Percentiles rank a stretch among this genome's conserved stretches.
phyloP scores from a whole-genome alignment of 2,329 filamentous ascomycete species.

The Sporothrix protearum region DNA sequence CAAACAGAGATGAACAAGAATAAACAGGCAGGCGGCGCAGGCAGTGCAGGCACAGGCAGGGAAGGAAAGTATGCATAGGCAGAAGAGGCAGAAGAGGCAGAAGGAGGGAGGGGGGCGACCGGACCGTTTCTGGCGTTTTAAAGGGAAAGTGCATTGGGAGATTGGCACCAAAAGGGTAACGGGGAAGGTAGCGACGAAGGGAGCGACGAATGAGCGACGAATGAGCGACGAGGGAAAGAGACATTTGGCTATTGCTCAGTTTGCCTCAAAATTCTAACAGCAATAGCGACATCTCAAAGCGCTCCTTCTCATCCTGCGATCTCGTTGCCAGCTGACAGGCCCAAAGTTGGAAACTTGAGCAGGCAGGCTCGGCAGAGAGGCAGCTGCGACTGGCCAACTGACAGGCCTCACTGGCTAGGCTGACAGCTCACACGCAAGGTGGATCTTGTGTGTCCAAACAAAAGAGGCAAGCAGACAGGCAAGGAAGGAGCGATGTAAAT shows the following conservation, averaged over 20 bases:
- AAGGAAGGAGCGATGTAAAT: background rate
- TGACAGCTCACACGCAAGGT: background rate
- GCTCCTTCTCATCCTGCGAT: background rate
- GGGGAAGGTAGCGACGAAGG: background rate
- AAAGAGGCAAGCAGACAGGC: background rate
- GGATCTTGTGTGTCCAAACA: background rate
- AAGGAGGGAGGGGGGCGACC: background rate
- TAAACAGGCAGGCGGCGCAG: conserved; percentile 16
- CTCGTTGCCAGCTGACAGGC: conserved; percentile 11
- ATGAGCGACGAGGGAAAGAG: conserved; percentile 6
- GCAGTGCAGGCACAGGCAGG: conserved; percentile 18
- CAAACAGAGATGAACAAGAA: conserved; percentile 24
- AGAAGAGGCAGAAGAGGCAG: conserved; percentile 20
- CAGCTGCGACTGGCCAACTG: conserved; percentile 9
- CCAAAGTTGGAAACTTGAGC: background rate
- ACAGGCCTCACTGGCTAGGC: background rate
- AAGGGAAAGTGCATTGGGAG: background rate
- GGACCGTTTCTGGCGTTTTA: conserved; percentile 6
- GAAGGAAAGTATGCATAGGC: conserved; percentile 16
- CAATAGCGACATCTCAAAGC: background rate
- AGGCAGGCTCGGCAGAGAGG: conserved; percentile 1
- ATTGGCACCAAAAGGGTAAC: conserved; percentile 14
- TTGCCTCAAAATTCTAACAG: background rate
- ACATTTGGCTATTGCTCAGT: background rate
- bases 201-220: conserved; percentile 7